phyloP scores from a whole-genome alignment of 2,329 filamentous ascomycete species.

The Ophiostoma quercus region DNA sequence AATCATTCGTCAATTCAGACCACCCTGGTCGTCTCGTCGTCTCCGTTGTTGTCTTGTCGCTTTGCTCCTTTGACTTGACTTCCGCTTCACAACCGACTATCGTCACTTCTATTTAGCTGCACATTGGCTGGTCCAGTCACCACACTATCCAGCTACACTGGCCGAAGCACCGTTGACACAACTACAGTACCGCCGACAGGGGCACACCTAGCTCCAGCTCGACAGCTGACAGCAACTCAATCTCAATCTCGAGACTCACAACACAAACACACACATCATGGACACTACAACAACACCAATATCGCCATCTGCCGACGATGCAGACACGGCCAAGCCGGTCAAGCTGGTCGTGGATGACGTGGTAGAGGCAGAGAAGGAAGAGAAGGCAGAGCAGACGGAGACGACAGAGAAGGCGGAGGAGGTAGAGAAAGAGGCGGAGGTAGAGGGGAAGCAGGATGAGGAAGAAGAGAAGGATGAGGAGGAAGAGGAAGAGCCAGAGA shows the following conservation, averaged over 20 bases:
- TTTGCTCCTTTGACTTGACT: neutral
- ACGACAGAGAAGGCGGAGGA: neutral
- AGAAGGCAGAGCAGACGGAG: neutral
- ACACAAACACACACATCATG: conserved; percentile 10
- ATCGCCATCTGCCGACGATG: conserved; percentile 6
- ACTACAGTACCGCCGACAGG: neutral
- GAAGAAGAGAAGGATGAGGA: neutral
- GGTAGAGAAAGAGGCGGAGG: neutral
- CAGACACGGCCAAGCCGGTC: neutral
- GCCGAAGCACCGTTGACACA: neutral
- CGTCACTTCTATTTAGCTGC: too few relatives aligned
- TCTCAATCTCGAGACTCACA: neutral
- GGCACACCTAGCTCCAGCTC: neutral
- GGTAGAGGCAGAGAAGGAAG: neutral
- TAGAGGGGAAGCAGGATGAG: neutral
- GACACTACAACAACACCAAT: conserved; percentile 19
- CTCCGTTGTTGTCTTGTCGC: neutral
- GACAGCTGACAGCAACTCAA: neutral
- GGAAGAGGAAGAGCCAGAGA: neutral
- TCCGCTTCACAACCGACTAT: too few relatives aligned
- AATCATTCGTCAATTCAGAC: conserved; percentile 13
- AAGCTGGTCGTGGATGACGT: neutral
- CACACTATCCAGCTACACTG: too few relatives aligned
- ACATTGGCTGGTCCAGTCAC: too few relatives aligned
- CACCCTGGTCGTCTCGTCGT: neutral